Evolutionary conservation across 208 protist species (phyloP).

Genomic region (Sergeia podlipaevii): DNA sequence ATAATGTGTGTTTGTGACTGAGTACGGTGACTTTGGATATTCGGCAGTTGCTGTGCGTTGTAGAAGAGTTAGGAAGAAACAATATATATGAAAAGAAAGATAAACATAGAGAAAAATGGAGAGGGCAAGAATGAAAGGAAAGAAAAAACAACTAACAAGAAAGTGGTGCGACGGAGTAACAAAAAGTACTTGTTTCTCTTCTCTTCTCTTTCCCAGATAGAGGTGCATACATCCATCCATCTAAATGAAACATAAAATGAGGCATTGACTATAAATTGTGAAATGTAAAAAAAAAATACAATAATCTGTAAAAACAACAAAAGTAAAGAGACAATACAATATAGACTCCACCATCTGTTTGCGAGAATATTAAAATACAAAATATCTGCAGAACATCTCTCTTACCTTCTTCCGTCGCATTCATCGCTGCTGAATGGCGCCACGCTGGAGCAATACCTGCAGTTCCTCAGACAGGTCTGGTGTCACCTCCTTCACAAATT

Average conservation of each 20-base stretch:
- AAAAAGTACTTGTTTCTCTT: too few relatives aligned
- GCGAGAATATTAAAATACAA: not conserved
- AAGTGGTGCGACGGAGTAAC: not conserved
- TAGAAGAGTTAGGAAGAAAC: not conserved
- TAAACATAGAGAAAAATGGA: slow-evolving; percentile 4
- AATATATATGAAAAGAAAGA: slow-evolving; percentile 1
- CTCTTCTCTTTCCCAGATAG: too few relatives aligned
- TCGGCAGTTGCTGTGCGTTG: not conserved
- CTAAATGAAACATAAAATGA: too few relatives aligned
- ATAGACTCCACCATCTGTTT: too few relatives aligned
- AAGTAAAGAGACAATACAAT: not conserved
- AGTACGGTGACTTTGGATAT: slow-evolving; percentile 7
- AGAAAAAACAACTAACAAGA: slow-evolving; percentile 1
- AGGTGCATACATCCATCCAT: too few relatives aligned
- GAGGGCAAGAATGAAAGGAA: not conserved
- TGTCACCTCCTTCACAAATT: slow-evolving; percentile 91
- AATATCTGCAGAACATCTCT: not conserved
- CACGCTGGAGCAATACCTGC: slow-evolving; percentile 70
- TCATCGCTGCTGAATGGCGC: slow-evolving; percentile 27
- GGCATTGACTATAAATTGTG: too few relatives aligned
- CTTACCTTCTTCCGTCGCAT: not conserved
- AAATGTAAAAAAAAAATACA: not conserved
- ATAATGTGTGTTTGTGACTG: not conserved
- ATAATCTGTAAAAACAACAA: slow-evolving; percentile 1
- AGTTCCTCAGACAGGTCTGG: slow-evolving; percentile 85